Base-by-base conservation (phyloP, 202 grass and related monocot species). In the Saccharum hybrid region DNA sequence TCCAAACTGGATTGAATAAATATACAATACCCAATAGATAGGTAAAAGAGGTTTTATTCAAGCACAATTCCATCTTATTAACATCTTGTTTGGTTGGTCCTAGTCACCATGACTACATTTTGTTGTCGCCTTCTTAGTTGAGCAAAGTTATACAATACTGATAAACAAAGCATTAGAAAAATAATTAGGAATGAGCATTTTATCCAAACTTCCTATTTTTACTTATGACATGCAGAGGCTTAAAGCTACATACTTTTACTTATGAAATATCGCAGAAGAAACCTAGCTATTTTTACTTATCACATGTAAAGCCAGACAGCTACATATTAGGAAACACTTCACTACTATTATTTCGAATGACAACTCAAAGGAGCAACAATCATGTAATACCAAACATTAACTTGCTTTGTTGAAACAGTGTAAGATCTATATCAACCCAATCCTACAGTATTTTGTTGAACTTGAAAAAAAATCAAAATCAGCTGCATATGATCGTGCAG, bases 61-160 rank as follows among this genome's bases (percentile, higher is more conserved):
- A 80, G 13, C 22, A 60, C 39, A 71, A 7, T 60, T 81, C 65
- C 78, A 68, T 56, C 31, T 40, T 12, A 57, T 13, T 40, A 51
- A 3, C 68, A 59, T 18, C 36, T 43, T 71, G 15, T 81, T 59
- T 70, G 14, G 34, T 59, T 57, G 54, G 56, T 59, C 14, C 3
- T 59, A 80, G 16, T 28, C 19, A 31, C 21, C 9, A 7, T 18
- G 15, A 12, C n/a, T 39, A 71, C 2, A 81, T 59, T 39, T 23
- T 69, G n/a, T 28, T 59, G 14, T 23, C 10, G 10, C 3, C 8
- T 4, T 63, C 23, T 6, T 13, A 60, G 21, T 57, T 70, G 21
- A 59, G 18, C n/a, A 51, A 42, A 57, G 28, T 69, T 15, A 2
- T 38, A 68, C 7, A 38, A 6, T 2, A 40, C 33, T 16, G 19